phyloP scores from a whole-genome alignment of 1,284 basidiomycete species.

The Melampsora abietis-canadensis region DNA sequence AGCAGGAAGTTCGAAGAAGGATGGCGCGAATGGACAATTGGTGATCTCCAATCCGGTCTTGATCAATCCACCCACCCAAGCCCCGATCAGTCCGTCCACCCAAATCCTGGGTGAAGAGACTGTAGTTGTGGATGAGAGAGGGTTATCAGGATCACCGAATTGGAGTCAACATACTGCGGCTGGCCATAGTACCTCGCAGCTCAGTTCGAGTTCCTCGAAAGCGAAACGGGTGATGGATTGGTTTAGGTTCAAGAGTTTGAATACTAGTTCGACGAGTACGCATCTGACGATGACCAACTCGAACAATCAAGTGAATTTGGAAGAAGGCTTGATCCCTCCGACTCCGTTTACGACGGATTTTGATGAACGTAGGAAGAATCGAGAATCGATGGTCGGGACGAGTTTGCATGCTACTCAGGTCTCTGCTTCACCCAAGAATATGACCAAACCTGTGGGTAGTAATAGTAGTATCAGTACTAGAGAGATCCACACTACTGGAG shows the following conservation, averaged over 20 bases:
- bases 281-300: not conserved
- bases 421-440: not conserved
- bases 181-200: conserved; percentile 19
- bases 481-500: not conserved
- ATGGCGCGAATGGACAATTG: not conserved
- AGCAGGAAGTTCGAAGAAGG: conserved; percentile 4
- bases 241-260: conserved; percentile 60
- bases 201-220: conserved; percentile 56
- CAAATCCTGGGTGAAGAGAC: conserved; percentile 52
- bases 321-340: conserved; percentile 17
- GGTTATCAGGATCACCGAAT: conserved; percentile 45
- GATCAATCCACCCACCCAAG: conserved; percentile 48
- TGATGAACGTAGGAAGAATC: conserved; percentile 1
- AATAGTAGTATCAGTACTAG: not conserved
- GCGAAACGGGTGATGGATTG: conserved; percentile 65
- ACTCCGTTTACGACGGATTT: conserved; percentile 11
- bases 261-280: conserved; percentile 19
- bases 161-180: conserved; percentile 45
- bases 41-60: conserved; percentile 44
- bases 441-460: not conserved
- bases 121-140: conserved; percentile 42
- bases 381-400: not conserved
- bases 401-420: no score
- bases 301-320: not conserved
- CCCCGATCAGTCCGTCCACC: conserved; percentile 51